Percentiles rank a stretch among this genome's conserved stretches.
phyloP scores from a whole-genome alignment of 1,139 yeast genomes.

The Kluyveromyces sp. region DNA sequence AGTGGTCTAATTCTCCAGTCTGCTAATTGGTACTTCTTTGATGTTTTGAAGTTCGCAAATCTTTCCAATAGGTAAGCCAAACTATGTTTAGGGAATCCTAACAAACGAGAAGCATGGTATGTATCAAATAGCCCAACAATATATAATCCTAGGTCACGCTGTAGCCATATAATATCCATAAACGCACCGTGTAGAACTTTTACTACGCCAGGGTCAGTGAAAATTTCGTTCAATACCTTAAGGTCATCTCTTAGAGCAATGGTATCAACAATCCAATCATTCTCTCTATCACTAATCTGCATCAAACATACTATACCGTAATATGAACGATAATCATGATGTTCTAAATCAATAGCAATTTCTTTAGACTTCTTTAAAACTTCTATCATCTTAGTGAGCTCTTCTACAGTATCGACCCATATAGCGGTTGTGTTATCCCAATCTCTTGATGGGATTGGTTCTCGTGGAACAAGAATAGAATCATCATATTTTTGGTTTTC shows the following conservation, averaged over 20 bases:
- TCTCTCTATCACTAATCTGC: constrained; percentile 82
- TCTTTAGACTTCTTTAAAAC: constrained; percentile 47
- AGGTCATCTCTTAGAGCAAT: constrained; percentile 67
- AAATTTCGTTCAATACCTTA: constrained; percentile 57
- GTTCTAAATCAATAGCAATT: constrained; percentile 95
- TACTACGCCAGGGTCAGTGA: constrained; percentile 69
- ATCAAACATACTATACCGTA: constrained; percentile 86
- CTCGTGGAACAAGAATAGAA: constrained; percentile 38
- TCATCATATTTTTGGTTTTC: constrained; percentile 63
- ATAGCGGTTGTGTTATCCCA: constrained; percentile 61
- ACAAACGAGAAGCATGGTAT: constrained; percentile 72
- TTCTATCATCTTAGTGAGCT: constrained; percentile 46
- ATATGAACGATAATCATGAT: constrained; percentile 86
- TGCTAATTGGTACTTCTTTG: constrained; percentile 90
- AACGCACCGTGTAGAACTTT: constrained; percentile 95
- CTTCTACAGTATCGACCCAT: constrained; percentile 62
- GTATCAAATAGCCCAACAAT: constrained; percentile 90
- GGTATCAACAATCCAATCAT: constrained; percentile 81
- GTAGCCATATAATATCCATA: constrained; percentile 97
- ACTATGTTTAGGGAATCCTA: constrained; percentile 76
- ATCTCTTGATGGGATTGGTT: constrained; percentile 49
- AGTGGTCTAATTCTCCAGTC: constrained; percentile 96
- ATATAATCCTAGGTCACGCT: constrained; percentile 88
- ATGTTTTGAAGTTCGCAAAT: constrained; percentile 77
- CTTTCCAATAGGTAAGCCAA: constrained; percentile 76